Evolutionary conservation across 2,329 filamentous ascomycete genomes (phyloP), one percentile per base, ranked within the genome.

Genomic region (Colletotrichum brevisporum): DNA sequence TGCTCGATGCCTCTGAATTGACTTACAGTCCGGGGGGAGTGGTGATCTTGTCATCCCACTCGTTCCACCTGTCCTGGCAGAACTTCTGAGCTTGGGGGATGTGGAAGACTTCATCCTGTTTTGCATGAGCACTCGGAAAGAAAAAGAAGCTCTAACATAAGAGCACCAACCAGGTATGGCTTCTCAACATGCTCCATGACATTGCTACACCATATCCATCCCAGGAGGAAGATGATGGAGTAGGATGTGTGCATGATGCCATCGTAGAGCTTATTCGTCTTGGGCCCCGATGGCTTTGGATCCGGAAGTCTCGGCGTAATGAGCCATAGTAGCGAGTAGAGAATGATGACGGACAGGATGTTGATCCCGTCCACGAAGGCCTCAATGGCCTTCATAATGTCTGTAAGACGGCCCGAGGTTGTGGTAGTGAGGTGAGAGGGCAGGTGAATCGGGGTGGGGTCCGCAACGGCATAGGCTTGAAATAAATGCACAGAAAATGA

Each of bases 21-120:
- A 75, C 84, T 78, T 84, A 94, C 83, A 99, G 83, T 41, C 95
- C 96, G 0, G 96, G 95, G 0, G 96, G 96, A 1, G 96, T 99
- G 0, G 96, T 99, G 77, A 99, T 96, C 79, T 98, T 99, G 69
- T 95, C 92, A 80, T 99, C 95, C 96, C 96, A 99, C 64, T 93
- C 86, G 13, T 80, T 78, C 82, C 92, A 97, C 62, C 87, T 87
- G 12, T 92, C 91, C 48, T 87, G 79, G 79, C 95, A 98, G 79
- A 97, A 99, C 36, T 88, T 89, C 75, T 97, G 94, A 0, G 94
- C 94, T 81, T 99, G 96, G 0, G 94, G 93, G 24, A 98, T 91
- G 78, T 99, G 94, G 71, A 96, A 97, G 36, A 94, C 84, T 77
- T 97, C 94, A 78, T 97, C 94, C 93, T 95, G 5, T 0, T 8